phyloP scores from a whole-genome alignment of 1,284 basidiomycete species.

The Chiua sp. region DNA sequence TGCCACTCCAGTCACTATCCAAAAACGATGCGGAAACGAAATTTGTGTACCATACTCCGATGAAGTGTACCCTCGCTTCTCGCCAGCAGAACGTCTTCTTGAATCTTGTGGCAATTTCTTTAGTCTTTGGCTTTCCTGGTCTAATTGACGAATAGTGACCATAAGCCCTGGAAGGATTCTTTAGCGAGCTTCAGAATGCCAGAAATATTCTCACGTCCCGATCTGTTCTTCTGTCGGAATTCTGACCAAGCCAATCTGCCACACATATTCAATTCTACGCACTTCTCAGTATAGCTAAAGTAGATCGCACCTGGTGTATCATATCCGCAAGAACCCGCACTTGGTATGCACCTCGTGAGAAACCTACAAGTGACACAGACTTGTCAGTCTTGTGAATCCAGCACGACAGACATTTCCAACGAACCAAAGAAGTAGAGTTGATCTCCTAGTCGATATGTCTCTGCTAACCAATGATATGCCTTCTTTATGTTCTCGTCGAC shows the following conservation, averaged over 20 bases:
- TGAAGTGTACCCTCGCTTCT: conserved; percentile 41
- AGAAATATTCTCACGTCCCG: neutral
- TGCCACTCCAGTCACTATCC: neutral
- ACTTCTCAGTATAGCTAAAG: neutral
- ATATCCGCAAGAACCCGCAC: neutral
- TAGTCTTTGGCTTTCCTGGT: conserved; percentile 11
- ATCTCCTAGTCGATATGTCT: no score
- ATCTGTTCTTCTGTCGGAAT: neutral
- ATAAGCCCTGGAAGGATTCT: conserved; percentile 50
- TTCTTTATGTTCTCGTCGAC: no score
- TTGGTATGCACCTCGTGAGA: neutral
- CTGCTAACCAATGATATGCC: no score
- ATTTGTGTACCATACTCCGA: conserved; percentile 47
- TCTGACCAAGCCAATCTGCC: neutral
- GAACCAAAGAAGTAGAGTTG: no score
- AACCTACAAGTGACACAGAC: no score
- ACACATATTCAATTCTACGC: neutral
- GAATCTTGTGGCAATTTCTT: conserved; percentile 20
- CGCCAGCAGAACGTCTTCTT: conserved; percentile 43
- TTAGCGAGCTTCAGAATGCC: no score
- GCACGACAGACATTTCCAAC: no score
- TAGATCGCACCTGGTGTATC: neutral
- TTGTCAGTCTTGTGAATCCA: no score
- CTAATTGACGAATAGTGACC: conserved; percentile 36
- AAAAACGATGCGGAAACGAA: neutral